phyloP scores from a whole-genome alignment of 768 basidiomycete species.

The Tylopilus cervinicoccineus region DNA sequence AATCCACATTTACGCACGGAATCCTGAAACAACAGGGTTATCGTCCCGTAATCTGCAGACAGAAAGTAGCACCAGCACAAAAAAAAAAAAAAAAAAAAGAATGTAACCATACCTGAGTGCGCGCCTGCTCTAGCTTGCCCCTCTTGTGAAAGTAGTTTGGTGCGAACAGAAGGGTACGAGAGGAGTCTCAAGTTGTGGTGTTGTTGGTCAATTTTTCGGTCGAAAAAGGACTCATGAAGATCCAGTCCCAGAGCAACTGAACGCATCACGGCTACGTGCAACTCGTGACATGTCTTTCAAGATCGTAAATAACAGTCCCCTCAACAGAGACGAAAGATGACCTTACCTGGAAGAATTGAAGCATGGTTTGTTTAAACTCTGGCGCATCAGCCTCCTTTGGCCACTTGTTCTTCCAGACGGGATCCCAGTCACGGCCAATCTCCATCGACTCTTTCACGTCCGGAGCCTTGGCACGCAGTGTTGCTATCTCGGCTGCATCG shows the following conservation, averaged over 20 bases:
- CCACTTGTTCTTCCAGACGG: constrained; percentile 78
- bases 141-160: constrained; percentile 49
- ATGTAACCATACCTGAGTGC: constrained; percentile 54
- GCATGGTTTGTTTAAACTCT: constrained; percentile 66
- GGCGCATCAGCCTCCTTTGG: constrained; percentile 60
- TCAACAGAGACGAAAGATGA: neutral
- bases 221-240: constrained; percentile 72
- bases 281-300: constrained; percentile 63
- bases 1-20: constrained; percentile 35
- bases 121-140: constrained; percentile 81
- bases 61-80: neutral
- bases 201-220: constrained; percentile 68
- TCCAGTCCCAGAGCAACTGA: constrained; percentile 78
- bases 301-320: constrained; percentile 2
- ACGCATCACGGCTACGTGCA: constrained; percentile 78
- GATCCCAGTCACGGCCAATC: constrained; percentile 82
- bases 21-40: constrained; percentile 81
- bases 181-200: constrained; percentile 78
- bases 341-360: constrained; percentile 67
- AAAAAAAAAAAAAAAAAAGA: neutral
- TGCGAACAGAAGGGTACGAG: constrained; percentile 76
- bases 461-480: constrained; percentile 68
- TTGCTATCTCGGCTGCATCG: constrained; percentile 68
- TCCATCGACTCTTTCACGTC: constrained; percentile 88
- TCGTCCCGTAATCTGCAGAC: constrained; percentile 69